Evolutionary conservation across 2,329 filamentous ascomycete species (phyloP), one percentile per base, ranked within the genome.

Genomic region (Trichoderma sp.): DNA sequence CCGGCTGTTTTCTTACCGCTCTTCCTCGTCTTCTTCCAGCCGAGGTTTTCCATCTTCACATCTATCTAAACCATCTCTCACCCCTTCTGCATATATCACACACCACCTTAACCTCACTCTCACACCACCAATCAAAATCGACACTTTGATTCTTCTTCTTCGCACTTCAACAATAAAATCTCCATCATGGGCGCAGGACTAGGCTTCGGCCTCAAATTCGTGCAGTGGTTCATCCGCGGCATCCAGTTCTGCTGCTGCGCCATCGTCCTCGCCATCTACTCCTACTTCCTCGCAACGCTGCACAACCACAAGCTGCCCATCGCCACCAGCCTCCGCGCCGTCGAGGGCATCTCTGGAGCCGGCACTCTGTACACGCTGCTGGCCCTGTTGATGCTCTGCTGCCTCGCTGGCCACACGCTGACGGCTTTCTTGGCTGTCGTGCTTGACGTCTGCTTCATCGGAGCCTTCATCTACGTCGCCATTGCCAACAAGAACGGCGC

Each of bases 211-310:
- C 90, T 97, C 80, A 94, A 94, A 80, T 84, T 89, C 76, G 76
- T 89, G 64, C 93, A 94, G 81, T 93, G 93, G 83, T 88, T 92
- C 82, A 86, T 97, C 80, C 94, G 96, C 79, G 85, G 89, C 78
- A 85, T 98, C 75, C 91, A 94, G 80, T 93, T 97, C 84, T 88
- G 90, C 82, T 94, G 91, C 83, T 88, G 93, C 9, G 91, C 89
- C 76, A 88, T 97, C 78, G 89, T 96, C 77, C 89, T 98, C 77
- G 93, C 90, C 79, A 90, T 97, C 81, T 95, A 93, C 88, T 92
- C 92, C 67, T 98, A 97, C 88, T 97, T 95, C 88, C 90, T 98
- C 67, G 91, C 93, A 9, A 89, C 93, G 9, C 89, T 95, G 16
- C 83, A 89, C 77, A 90, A 92, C 80, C 91, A 94, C 84, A 80